Evolutionary conservation across 2,329 filamentous ascomycete species (phyloP).

Genomic region (Alternaria solani): DNA sequence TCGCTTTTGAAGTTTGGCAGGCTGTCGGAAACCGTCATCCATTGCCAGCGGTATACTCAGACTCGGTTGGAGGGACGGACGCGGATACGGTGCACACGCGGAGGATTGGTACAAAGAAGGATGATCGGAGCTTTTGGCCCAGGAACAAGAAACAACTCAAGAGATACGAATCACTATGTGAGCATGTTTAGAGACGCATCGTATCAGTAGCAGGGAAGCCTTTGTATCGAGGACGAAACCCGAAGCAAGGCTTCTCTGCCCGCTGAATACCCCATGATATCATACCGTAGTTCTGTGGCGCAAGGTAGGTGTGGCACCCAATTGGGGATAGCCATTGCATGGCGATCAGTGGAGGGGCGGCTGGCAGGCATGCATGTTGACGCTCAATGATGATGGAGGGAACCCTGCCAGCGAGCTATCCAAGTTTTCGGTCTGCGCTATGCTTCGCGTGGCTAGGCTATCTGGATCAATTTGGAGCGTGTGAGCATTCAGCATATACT

Average conservation of each 20-base stretch:
- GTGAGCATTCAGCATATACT: background rate
- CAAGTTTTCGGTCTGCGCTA: slow-evolving; percentile 16
- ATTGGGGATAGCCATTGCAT: slow-evolving; percentile 11
- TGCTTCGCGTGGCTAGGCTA: background rate
- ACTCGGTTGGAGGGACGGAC: background rate
- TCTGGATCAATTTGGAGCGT: background rate
- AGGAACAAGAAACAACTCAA: background rate
- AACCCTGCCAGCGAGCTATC: slow-evolving; percentile 7
- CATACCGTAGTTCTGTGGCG: slow-evolving; percentile 35
- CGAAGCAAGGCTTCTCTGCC: slow-evolving; percentile 19
- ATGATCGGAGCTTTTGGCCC: background rate
- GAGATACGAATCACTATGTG: background rate
- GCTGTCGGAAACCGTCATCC: slow-evolving; percentile 33
- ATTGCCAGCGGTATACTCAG: slow-evolving; percentile 14
- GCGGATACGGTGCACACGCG: background rate
- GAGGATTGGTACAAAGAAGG: background rate
- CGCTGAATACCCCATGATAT: slow-evolving; percentile 33
- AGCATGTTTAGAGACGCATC: slow-evolving; percentile 3
- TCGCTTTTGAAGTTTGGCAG: slow-evolving; percentile 45
- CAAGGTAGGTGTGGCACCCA: slow-evolving; percentile 32
- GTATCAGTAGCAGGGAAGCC: slow-evolving; percentile 4
- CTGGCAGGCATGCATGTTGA: slow-evolving; percentile 30
- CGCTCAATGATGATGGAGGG: slow-evolving; percentile 32
- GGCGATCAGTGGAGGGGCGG: slow-evolving; percentile 26
- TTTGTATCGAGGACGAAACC: slow-evolving; percentile 13